Conservation (phyloP, 2,329 filamentous ascomycete genomes). For the Biscogniauxia sp. region DNA sequence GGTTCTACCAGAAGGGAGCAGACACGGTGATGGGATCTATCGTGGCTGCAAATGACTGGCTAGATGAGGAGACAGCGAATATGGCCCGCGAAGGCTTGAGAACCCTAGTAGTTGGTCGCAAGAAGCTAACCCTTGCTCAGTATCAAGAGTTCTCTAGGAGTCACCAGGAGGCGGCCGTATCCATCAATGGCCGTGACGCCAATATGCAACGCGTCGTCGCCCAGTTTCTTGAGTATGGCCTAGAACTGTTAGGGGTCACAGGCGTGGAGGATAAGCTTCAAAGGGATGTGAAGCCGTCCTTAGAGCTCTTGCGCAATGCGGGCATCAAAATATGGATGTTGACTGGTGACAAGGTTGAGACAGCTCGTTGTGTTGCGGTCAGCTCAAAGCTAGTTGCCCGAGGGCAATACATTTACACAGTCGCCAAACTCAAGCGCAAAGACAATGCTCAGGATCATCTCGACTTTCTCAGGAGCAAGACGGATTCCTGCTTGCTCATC, state of each 20-base stretch:
- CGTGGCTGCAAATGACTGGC: constrained; percentile 94
- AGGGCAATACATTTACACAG: constrained; percentile 94
- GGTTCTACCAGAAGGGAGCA: constrained; percentile 98
- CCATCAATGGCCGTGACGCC: constrained; percentile 74
- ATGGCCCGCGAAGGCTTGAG: constrained; percentile 97
- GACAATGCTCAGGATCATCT: constrained; percentile 84
- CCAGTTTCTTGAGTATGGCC: constrained; percentile 78
- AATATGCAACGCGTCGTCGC: constrained; percentile 79
- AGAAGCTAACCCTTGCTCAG: constrained; percentile 72
- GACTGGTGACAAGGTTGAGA: constrained; percentile 98
- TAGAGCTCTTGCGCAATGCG: constrained; percentile 92
- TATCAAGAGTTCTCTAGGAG: constrained; percentile 76
- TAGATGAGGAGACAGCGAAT: constrained; percentile 98
- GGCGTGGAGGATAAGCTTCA: constrained; percentile 97
- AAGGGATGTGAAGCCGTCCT: constrained; percentile 88
- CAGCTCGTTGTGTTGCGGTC: constrained; percentile 91
- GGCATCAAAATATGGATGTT: constrained; percentile 99
- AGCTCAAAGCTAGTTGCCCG: constrained; percentile 90
- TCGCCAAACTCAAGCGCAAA: constrained; percentile 80
- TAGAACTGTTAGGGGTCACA: constrained; percentile 94
- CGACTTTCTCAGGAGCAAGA: constrained; percentile 83
- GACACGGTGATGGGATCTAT: constrained; percentile 98
- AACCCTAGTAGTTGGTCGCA: constrained; percentile 92
- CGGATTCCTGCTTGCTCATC: constrained; percentile 83
- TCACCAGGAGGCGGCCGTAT: constrained; percentile 77